Conservation (phyloP, 2,329 filamentous ascomycete species). For the Aplosporella prunicola region DNA sequence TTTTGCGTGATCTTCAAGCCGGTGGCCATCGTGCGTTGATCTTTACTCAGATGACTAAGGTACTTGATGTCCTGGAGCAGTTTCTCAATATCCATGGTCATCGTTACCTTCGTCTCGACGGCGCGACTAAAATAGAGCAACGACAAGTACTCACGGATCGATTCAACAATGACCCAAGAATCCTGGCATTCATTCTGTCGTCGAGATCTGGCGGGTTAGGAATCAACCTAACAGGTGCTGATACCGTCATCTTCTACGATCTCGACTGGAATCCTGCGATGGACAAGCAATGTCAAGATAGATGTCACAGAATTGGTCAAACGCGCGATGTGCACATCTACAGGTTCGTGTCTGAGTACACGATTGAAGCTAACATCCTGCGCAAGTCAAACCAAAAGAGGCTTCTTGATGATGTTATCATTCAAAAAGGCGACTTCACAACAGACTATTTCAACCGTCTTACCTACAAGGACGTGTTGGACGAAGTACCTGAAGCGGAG, state of each 20-base stretch:
- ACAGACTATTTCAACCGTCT: constrained; percentile 89
- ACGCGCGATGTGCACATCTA: constrained; percentile 98
- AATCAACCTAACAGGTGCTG: constrained; percentile 92
- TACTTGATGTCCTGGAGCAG: constrained; percentile 91
- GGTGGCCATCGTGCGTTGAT: constrained; percentile 91
- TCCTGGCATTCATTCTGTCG: constrained; percentile 90
- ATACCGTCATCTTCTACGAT: constrained; percentile 98
- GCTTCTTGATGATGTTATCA: constrained; percentile 94
- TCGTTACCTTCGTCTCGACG: constrained; percentile 91
- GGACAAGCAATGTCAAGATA: constrained; percentile 98
- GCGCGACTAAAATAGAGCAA: constrained; percentile 92
- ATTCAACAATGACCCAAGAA: constrained; percentile 90
- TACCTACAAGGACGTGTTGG: constrained; percentile 58
- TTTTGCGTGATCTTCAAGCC: constrained; percentile 77
- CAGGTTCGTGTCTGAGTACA: constrained; percentile 51
- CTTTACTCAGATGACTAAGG: constrained; percentile 99
- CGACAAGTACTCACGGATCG: constrained; percentile 90
- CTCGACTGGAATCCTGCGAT: constrained; percentile 99
- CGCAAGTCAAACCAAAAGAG: constrained; percentile 96
- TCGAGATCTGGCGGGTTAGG: constrained; percentile 89
- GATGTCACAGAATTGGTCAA: constrained; percentile 93
- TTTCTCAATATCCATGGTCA: constrained; percentile 97
- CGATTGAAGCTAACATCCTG: constrained; percentile 95
- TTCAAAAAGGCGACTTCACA: constrained; percentile 95
- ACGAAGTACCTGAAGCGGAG: constrained; percentile 32